Base-by-base conservation (phyloP, 192 early-diverging fungal genomes). In the Dissophora globulifera region DNA sequence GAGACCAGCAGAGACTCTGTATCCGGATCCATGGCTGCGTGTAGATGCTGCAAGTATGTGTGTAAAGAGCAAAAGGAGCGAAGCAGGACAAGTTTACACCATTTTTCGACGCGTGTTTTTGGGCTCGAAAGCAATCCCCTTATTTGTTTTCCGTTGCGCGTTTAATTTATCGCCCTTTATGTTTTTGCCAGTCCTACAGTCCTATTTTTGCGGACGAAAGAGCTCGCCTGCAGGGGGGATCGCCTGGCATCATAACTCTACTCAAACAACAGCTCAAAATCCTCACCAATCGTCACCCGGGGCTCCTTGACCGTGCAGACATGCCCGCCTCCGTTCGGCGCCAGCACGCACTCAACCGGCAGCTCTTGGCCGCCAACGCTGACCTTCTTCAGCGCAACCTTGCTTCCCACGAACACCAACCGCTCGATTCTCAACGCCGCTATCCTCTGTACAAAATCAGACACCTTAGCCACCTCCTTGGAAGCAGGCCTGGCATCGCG, bases 1-100 rank as follows among this genome's bases (percentile, higher is more conserved):
- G 89, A 90, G n/a, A 94, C 81, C 19, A 96, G 67, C 57, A 83
- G 62, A 50, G 84, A 69, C 62, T 71, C 69, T 23, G 59, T 66
- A 51, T 76, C 72, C 3, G 62, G 46, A 43, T 76, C 72, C 72
- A 76, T 76, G 43, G 15, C 45, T 26, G 30, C 43, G 11, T n/a
- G 54, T 20, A 20, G 26, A 42, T 25, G n/a, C n/a, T n/a, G n/a
- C n/a, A n/a, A n/a, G n/a, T n/a, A n/a, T n/a, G n/a, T n/a, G n/a
- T n/a, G 29, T 29, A 25, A 10, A 19, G 1, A 25, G 25, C 13
- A 27, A 46, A 67, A 11, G 38, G 45, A 56, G 33, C 5, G 17
- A 33, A 26, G n/a, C n/a, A n/a, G n/a, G n/a, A n/a, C n/a, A n/a
- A n/a, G n/a, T n/a, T n/a, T n/a, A n/a, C n/a, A n/a, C n/a, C n/a